Evolutionary conservation across 1,284 basidiomycete species (phyloP).

Genomic region (Puccinia polysora): DNA sequence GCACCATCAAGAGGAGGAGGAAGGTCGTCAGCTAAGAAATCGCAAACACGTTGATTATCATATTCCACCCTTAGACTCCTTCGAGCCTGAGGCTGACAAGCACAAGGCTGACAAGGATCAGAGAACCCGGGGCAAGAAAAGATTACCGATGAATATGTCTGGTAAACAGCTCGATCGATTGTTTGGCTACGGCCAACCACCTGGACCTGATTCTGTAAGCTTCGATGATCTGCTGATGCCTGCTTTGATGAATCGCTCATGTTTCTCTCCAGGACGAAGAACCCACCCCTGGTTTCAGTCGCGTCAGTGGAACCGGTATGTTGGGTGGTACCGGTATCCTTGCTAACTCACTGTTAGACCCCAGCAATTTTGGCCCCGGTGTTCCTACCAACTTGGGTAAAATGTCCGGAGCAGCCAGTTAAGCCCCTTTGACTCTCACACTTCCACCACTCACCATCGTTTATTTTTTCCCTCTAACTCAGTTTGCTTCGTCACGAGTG

Average conservation of each 20-base stretch:
- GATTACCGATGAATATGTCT: conserved; percentile 68
- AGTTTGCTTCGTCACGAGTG: conserved; percentile 50
- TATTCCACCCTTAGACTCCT: conserved; percentile 50
- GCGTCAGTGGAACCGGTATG: conserved; percentile 35
- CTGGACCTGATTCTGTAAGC: conserved; percentile 64
- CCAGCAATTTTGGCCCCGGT: conserved; percentile 37
- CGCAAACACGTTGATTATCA: conserved; percentile 52
- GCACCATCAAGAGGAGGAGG: conserved; percentile 33
- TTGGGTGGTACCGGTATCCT: conserved; percentile 35
- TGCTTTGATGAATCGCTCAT: conserved; percentile 53
- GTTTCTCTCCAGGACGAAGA: conserved; percentile 41
- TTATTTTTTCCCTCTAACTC: conserved; percentile 38
- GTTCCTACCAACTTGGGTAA: conserved; percentile 67
- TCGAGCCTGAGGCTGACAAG: conserved; percentile 51
- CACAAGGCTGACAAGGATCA: conserved; percentile 14
- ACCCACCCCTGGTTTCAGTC: conserved; percentile 27
- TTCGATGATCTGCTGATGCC: conserved; percentile 52
- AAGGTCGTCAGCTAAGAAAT: conserved; percentile 37
- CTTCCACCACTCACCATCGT: background rate
- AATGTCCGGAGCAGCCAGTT: conserved; percentile 66
- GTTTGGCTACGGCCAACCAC: conserved; percentile 60
- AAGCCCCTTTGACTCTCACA: conserved; percentile 46
- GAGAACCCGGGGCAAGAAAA: conserved; percentile 55
- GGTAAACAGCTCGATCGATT: conserved; percentile 68
- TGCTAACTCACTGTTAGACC: conserved; percentile 31